Evolutionary conservation across 305 asterid genomes (phyloP).

Genomic region (Rubia balearica): DNA sequence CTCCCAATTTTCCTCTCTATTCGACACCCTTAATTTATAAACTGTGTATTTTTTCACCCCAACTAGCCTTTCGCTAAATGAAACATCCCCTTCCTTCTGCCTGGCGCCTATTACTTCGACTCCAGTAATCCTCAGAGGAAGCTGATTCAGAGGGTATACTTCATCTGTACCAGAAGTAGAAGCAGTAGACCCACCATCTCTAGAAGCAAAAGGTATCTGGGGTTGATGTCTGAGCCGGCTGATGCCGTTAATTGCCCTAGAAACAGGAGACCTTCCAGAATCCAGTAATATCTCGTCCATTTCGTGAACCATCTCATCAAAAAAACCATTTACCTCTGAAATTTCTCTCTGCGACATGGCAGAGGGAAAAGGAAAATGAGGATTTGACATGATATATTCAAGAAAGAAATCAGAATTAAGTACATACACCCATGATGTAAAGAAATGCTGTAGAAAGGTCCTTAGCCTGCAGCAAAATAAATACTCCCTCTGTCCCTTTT

Average conservation of each 20-base stretch:
- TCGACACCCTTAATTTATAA: constrained; percentile 60
- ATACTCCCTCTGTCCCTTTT: too few species aligned
- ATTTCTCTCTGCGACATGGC: constrained; percentile 40
- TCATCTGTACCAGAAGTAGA: constrained; percentile 72
- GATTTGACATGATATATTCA: background rate
- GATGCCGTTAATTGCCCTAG: constrained; percentile 38
- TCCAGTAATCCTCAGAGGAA: constrained; percentile 51
- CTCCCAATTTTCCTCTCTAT: constrained; percentile 68
- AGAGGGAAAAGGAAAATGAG: background rate
- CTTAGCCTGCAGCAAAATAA: background rate
- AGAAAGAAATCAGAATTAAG: constrained; percentile 4
- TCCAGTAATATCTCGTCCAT: constrained; percentile 93
- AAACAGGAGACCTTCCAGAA: constrained; percentile 46
- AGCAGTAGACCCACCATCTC: constrained; percentile 92
- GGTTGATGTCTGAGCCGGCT: constrained; percentile 37
- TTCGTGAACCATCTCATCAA: constrained; percentile 74
- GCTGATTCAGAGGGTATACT: constrained; percentile 36
- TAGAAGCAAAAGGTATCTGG: constrained; percentile 44
- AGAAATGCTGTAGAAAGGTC: background rate
- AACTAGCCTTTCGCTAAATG: constrained; percentile 76
- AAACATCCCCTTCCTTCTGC: constrained; percentile 76
- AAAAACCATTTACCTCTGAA: constrained; percentile 48
- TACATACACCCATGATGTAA: background rate
- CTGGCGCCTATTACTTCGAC: constrained; percentile 72
- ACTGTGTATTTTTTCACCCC: constrained; percentile 78